Evolutionary conservation across 2,329 filamentous ascomycete species (phyloP).

Genomic region (Stagonosporopsis chrysanthemi): DNA sequence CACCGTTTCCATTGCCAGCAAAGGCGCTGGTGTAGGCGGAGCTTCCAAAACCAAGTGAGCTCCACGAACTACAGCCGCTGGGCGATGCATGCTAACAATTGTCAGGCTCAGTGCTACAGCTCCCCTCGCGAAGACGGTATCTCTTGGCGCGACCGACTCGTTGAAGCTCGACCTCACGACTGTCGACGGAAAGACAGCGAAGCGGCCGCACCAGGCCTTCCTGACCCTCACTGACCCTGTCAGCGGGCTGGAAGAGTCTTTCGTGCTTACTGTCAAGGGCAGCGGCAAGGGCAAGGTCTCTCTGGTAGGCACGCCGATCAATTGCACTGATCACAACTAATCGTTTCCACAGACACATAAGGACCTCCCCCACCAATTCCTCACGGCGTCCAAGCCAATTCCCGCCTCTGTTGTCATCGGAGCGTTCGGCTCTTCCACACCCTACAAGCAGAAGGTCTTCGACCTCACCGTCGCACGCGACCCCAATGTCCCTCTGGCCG

Average conservation of each 20-base stretch:
- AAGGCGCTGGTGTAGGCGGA: slow-evolving; percentile 61
- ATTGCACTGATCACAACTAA: slow-evolving; percentile 35
- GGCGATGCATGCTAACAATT: neutral
- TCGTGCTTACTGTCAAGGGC: slow-evolving; percentile 83
- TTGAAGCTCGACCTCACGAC: slow-evolving; percentile 85
- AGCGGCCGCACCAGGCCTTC: slow-evolving; percentile 94
- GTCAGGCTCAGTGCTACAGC: slow-evolving; percentile 57
- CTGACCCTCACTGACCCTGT: slow-evolving; percentile 77
- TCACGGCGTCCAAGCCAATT: slow-evolving; percentile 71
- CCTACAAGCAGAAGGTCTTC: slow-evolving; percentile 75
- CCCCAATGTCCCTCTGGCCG: slow-evolving; percentile 64
- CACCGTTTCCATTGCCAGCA: slow-evolving; percentile 69
- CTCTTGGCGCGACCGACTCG: slow-evolving; percentile 72
- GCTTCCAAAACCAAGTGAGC: slow-evolving; percentile 71
- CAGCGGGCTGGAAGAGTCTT: slow-evolving; percentile 84
- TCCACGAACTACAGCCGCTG: slow-evolving; percentile 14
- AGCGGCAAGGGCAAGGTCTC: slow-evolving; percentile 86
- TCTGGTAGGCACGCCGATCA: slow-evolving; percentile 66
- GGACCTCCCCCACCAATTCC: slow-evolving; percentile 85
- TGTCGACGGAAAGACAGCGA: slow-evolving; percentile 77
- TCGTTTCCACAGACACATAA: slow-evolving; percentile 72
- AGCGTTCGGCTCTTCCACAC: slow-evolving; percentile 79
- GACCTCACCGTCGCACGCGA: slow-evolving; percentile 73
- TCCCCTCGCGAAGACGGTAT: slow-evolving; percentile 68
- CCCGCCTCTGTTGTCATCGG: slow-evolving; percentile 83